Evolutionary conservation across 768 basidiomycete species (phyloP).

Genomic region (Russula sp.): DNA sequence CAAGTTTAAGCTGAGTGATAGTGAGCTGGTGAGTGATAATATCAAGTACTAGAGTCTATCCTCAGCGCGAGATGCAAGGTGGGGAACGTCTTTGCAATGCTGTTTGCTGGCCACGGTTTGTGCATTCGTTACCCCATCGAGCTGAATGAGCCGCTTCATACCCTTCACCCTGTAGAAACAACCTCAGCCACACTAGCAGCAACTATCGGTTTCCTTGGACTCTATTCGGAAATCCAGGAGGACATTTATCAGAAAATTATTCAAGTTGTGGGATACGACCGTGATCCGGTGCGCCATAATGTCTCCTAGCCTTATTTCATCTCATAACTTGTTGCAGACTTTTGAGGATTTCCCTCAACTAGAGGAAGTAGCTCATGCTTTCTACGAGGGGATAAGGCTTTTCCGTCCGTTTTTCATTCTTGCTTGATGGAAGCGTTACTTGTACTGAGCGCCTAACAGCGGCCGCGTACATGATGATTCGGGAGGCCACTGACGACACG

Average conservation of each 20-base stretch:
- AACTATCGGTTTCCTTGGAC: slow-evolving; percentile 28
- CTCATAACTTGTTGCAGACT: slow-evolving; percentile 5
- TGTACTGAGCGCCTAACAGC: slow-evolving; percentile 21
- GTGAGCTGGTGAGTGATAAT: slow-evolving; percentile 15
- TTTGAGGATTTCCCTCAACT: slow-evolving; percentile 27
- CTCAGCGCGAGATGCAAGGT: neutral
- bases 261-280: slow-evolving; percentile 23
- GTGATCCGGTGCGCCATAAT: slow-evolving; percentile 1
- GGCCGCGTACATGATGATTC: slow-evolving; percentile 27
- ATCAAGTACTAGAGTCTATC: neutral
- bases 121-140: neutral
- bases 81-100: slow-evolving; percentile 20
- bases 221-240: slow-evolving; percentile 28
- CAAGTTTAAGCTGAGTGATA: slow-evolving; percentile 5
- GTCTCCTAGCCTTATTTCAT: neutral
- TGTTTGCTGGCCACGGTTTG: slow-evolving; percentile 23
- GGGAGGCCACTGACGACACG: slow-evolving; percentile 28
- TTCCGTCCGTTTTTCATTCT: slow-evolving; percentile 27
- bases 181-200: slow-evolving; percentile 30
- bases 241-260: slow-evolving; percentile 29
- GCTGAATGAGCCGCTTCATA: neutral
- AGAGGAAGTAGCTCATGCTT: slow-evolving; percentile 27
- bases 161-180: slow-evolving; percentile 25
- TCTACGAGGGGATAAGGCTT: slow-evolving; percentile 31
- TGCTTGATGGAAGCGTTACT: neutral